A percentile compares a stretch with the other conserved stretches of the same genome.
phyloP scores from a whole-genome alignment of 768 basidiomycete genomes.

The Boletus sp. region DNA sequence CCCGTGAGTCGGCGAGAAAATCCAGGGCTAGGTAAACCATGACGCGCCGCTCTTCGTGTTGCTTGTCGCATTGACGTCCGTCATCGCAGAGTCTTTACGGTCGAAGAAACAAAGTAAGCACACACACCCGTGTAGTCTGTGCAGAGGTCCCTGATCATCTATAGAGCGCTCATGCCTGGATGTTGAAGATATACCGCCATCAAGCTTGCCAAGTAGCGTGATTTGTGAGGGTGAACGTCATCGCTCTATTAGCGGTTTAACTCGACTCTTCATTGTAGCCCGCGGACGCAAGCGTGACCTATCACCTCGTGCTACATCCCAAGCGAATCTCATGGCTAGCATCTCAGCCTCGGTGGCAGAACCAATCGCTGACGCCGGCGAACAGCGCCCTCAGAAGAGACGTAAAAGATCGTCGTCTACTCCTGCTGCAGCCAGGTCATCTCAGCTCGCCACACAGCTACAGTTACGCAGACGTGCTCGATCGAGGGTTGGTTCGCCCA shows the following conservation, averaged over 20 bases:
- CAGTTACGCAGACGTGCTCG: slow-evolving; percentile 15
- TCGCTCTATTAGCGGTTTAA: background rate
- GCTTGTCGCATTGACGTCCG: slow-evolving; percentile 9
- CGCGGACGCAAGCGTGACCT: slow-evolving; percentile 20
- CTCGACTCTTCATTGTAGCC: slow-evolving; percentile 4
- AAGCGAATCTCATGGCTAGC: background rate
- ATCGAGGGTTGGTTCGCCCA: slow-evolving; percentile 17
- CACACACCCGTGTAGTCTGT: background rate
- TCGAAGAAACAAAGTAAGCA: slow-evolving; percentile 18
- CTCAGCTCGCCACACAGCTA: slow-evolving; percentile 9
- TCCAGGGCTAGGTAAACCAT: slow-evolving; percentile 12
- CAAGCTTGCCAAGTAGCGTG: slow-evolving; percentile 5
- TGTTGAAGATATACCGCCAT: slow-evolving; percentile 2
- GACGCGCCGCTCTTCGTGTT: background rate
- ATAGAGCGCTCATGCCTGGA: slow-evolving; percentile 11
- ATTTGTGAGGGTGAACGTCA: slow-evolving; percentile 12
- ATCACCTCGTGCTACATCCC: background rate
- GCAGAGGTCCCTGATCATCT: background rate
- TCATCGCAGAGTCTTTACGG: slow-evolving; percentile 13
- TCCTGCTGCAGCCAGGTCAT: slow-evolving; percentile 9
- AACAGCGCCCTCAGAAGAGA: slow-evolving; percentile 21
- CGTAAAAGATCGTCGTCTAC: slow-evolving; percentile 22
- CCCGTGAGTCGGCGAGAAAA: slow-evolving; percentile 13
- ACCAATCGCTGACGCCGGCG: background rate
- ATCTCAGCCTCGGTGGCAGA: slow-evolving; percentile 1